These are phyloP conservation scores for Apiospora pterosperma DNA, from an alignment of 2,329 filamentous ascomycete species.

Conservation along the genomic window DNA sequence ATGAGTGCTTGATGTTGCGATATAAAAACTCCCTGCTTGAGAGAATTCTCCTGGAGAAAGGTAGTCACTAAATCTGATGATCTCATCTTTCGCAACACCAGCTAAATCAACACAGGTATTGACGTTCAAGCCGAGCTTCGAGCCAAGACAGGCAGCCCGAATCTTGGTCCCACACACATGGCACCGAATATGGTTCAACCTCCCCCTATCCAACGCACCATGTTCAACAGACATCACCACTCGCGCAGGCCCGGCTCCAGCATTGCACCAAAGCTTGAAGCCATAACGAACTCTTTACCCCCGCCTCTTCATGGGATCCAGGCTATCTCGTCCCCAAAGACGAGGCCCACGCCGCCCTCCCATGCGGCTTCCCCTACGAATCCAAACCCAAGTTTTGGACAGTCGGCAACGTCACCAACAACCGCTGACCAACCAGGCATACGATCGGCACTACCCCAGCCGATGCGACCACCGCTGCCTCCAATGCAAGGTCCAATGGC, in stretches of 20 bases:
- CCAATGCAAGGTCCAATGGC: conserved; percentile 31
- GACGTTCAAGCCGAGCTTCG: conserved; percentile 95
- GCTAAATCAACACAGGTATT: conserved; percentile 59
- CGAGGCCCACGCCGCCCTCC: conserved; percentile 76
- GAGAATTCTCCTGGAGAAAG: conserved; percentile 93
- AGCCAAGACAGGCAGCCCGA: conserved; percentile 86
- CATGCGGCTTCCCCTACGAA: conserved; percentile 60
- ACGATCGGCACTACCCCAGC: conserved; percentile 33
- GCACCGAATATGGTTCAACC: conserved; percentile 67
- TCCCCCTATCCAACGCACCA: conserved; percentile 74
- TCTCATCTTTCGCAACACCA: background rate
- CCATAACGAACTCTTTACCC: conserved; percentile 43
- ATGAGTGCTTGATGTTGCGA: conserved; percentile 95
- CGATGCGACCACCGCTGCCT: conserved; percentile 28
- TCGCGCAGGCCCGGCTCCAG: conserved; percentile 68
- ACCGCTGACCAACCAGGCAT: conserved; percentile 47
- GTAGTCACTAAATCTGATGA: conserved; percentile 43
- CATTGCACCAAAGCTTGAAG: conserved; percentile 71
- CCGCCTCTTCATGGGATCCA: conserved; percentile 41
- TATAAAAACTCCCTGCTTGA: conserved; percentile 98
- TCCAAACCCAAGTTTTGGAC: conserved; percentile 39
- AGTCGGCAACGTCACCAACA: conserved; percentile 39
- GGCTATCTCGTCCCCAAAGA: conserved; percentile 61
- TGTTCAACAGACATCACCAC: conserved; percentile 73
- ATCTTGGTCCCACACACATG: conserved; percentile 67